A percentile compares a stretch with the other conserved stretches of the same genome.
Conservation (phyloP, 306 rosid genomes). For the Trifolium subterraneum region DNA sequence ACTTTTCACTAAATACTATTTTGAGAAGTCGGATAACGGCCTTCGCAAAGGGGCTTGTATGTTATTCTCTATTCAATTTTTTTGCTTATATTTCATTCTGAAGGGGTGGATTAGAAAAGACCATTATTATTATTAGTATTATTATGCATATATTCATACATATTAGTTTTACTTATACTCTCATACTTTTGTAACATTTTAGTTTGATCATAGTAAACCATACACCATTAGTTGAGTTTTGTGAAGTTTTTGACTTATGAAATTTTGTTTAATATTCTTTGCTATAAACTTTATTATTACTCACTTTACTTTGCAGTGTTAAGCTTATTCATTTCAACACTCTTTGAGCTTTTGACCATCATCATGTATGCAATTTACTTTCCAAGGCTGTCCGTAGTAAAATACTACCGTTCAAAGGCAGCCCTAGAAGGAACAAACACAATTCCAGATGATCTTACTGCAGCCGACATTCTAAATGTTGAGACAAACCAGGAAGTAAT, state of each 20-base stretch:
- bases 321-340: conserved; percentile 59
- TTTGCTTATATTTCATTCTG: neutral
- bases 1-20: conserved; percentile 62
- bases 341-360: conserved; percentile 63
- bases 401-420: conserved; percentile 74
- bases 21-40: conserved; percentile 59
- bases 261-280: neutral
- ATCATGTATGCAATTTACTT: conserved; percentile 65
- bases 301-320: conserved; percentile 56
- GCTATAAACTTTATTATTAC: neutral
- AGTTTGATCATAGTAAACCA: too few species aligned
- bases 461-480: conserved; percentile 43
- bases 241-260: neutral
- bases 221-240: too few species aligned
- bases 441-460: conserved; percentile 40
- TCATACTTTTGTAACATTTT: too few species aligned
- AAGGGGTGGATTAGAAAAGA: too few species aligned
- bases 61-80: conserved; percentile 29
- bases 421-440: conserved; percentile 81
- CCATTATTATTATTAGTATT: neutral
- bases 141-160: too few species aligned
- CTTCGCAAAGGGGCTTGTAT: conserved; percentile 82
- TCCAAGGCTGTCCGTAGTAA: conserved; percentile 74
- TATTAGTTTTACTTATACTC: too few species aligned
- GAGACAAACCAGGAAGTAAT: conserved; percentile 46